Conservation (phyloP, 257 asterid genomes). For the Solanum megistacrolobum region DNA sequence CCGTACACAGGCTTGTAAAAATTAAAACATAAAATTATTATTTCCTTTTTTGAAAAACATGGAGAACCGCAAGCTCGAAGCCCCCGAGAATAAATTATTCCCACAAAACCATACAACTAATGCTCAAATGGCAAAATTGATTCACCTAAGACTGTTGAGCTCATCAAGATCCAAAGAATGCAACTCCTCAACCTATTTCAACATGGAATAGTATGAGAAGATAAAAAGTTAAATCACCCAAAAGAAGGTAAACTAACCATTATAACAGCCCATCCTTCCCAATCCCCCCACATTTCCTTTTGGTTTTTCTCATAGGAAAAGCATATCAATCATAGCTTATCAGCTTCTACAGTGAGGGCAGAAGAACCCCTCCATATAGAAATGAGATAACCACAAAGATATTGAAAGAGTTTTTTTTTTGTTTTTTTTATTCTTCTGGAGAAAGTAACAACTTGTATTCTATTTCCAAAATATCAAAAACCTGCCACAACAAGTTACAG, state of each 20-base stretch:
- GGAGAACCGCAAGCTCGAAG: not conserved
- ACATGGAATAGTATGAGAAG: not conserved
- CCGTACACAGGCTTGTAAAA: constrained; percentile 73
- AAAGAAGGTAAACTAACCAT: not conserved
- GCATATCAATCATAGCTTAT: not conserved
- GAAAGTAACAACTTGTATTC: not conserved
- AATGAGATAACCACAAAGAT: not conserved
- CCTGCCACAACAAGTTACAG: not conserved
- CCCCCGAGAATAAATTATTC: not conserved
- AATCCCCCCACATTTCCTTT: not conserved
- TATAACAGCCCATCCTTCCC: not conserved
- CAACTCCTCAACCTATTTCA: constrained; percentile 88
- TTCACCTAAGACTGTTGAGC: constrained; percentile 71
- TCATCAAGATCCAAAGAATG: constrained; percentile 87
- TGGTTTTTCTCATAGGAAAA: not conserved
- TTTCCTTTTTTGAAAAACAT: not conserved
- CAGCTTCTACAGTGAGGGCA: not conserved
- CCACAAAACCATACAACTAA: not conserved
- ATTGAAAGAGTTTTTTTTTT: not conserved
- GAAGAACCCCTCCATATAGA: not conserved
- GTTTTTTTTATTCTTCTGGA: too few relatives aligned
- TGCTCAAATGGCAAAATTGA: not conserved
- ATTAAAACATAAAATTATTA: not conserved
- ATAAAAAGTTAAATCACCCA: not conserved
- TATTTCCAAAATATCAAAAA: too few relatives aligned